phyloP scores from a whole-genome alignment of 306 rosid species.

The Corylus avellana region DNA sequence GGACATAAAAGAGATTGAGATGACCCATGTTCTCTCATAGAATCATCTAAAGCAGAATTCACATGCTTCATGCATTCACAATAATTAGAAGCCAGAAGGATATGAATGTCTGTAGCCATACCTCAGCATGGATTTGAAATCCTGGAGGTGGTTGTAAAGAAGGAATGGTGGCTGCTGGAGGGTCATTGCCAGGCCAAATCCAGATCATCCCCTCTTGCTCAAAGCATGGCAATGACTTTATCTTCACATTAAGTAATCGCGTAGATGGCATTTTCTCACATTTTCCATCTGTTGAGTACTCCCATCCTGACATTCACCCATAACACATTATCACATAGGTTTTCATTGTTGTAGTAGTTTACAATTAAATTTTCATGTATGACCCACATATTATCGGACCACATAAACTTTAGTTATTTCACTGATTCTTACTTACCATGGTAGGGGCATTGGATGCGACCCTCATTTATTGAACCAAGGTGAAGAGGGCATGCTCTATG shows the following conservation, averaged over 20 bases:
- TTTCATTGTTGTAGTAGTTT: background rate
- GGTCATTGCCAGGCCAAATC: conserved; percentile 98
- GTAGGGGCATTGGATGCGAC: conserved; percentile 92
- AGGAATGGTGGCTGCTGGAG: conserved; percentile 73
- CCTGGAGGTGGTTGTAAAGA: conserved; percentile 89
- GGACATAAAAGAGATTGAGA: conserved; percentile 24
- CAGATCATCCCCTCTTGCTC: conserved; percentile 96
- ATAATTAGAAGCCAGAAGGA: background rate
- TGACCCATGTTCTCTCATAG: background rate
- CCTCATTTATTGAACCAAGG: conserved; percentile 90
- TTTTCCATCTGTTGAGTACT: conserved; percentile 86
- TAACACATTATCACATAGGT: conserved; percentile 19
- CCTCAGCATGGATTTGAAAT: conserved; percentile 90
- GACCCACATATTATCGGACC: background rate
- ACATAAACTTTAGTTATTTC: conserved; percentile 6
- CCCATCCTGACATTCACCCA: conserved; percentile 79
- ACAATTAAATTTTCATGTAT: conserved; percentile 11
- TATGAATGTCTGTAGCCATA: conserved; percentile 31
- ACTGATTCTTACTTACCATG: conserved; percentile 62
- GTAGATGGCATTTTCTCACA: conserved; percentile 99
- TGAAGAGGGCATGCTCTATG: conserved; percentile 97
- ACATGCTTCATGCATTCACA: conserved; percentile 7
- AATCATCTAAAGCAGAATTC: conserved; percentile 12
- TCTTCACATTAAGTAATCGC: conserved; percentile 56
- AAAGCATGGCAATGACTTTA: conserved; percentile 85